Conservation (phyloP, 495 filamentous ascomycete genomes). For the Penicillium cosmopolitanum region DNA sequence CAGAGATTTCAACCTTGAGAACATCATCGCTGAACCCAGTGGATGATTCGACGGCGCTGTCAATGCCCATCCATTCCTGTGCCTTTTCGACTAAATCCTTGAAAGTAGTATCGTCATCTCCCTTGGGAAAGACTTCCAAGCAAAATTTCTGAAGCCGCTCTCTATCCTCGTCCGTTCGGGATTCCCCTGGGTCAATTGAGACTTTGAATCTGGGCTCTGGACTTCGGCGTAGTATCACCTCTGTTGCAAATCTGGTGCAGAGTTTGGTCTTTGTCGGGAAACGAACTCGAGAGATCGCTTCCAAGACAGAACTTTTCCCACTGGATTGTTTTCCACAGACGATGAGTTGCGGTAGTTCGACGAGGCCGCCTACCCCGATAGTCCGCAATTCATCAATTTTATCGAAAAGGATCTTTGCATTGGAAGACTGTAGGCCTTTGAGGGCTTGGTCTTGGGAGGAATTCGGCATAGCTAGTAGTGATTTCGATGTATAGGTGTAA, state of each 20-base stretch:
- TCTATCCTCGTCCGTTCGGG: constrained; percentile 18
- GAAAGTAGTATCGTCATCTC: constrained; percentile 33
- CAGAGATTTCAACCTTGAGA: constrained; percentile 63
- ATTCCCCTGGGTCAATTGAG: constrained; percentile 46
- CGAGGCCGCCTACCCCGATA: constrained; percentile 55
- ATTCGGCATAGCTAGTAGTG: background rate
- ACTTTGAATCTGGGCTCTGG: constrained; percentile 36
- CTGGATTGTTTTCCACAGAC: constrained; percentile 75
- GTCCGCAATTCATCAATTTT: constrained; percentile 60
- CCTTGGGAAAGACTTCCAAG: constrained; percentile 19
- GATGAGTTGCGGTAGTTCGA: constrained; percentile 71
- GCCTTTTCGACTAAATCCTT: constrained; percentile 50
- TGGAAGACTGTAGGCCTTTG: background rate
- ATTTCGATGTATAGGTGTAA: background rate
- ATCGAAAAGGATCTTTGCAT: constrained; percentile 46
- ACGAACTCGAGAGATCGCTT: constrained; percentile 70
- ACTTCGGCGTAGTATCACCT: constrained; percentile 55
- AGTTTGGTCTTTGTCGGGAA: constrained; percentile 67
- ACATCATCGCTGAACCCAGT: constrained; percentile 56
- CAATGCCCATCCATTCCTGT: constrained; percentile 54
- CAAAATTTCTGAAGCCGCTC: constrained; percentile 18
- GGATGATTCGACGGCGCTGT: constrained; percentile 12
- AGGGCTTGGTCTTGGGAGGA: background rate
- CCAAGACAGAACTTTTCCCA: constrained; percentile 75
- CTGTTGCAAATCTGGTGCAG: constrained; percentile 72